phyloP scores from a whole-genome alignment of 2,329 filamentous ascomycete genomes.

The Fusarium brevicatenulatum region DNA sequence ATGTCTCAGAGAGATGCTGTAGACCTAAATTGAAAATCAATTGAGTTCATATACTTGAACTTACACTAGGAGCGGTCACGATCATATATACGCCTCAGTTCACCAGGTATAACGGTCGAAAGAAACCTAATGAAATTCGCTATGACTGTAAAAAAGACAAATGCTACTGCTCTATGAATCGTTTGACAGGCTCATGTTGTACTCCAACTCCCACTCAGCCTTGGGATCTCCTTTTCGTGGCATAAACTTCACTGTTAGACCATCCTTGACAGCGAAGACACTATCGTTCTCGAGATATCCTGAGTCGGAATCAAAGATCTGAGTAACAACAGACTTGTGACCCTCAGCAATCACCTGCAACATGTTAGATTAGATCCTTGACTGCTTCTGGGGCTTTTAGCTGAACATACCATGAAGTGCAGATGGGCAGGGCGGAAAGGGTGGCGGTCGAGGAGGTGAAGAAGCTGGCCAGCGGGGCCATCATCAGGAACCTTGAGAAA shows the following conservation, averaged over 20 bases:
- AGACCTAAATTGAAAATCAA: too few relatives aligned
- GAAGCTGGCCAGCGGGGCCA: conserved; percentile 64
- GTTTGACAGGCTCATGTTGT: conserved; percentile 17
- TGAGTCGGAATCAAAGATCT: conserved; percentile 64
- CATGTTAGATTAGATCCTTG: neutral
- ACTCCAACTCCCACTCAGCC: conserved; percentile 36
- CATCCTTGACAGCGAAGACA: conserved; percentile 40
- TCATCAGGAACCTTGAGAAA: conserved; percentile 52
- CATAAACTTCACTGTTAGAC: conserved; percentile 34
- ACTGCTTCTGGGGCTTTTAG: accelerated
- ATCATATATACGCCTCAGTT: neutral
- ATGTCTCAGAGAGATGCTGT: neutral
- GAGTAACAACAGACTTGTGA: conserved; percentile 74
- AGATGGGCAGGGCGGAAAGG: conserved; percentile 68
- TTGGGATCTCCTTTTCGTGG: conserved; percentile 36
- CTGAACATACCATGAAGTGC: conserved; percentile 61
- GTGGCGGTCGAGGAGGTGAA: conserved; percentile 65
- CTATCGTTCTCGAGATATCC: conserved; percentile 36
- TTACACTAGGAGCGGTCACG: neutral
- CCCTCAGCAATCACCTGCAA: conserved; percentile 59
- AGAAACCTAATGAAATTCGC: neutral
- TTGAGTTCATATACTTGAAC: neutral
- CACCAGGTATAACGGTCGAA: neutral
- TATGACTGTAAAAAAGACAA: neutral
- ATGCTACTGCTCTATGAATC: neutral